Base-by-base conservation (phyloP, 129 eudicot genomes). In the Chrysanthemum makinoi region DNA sequence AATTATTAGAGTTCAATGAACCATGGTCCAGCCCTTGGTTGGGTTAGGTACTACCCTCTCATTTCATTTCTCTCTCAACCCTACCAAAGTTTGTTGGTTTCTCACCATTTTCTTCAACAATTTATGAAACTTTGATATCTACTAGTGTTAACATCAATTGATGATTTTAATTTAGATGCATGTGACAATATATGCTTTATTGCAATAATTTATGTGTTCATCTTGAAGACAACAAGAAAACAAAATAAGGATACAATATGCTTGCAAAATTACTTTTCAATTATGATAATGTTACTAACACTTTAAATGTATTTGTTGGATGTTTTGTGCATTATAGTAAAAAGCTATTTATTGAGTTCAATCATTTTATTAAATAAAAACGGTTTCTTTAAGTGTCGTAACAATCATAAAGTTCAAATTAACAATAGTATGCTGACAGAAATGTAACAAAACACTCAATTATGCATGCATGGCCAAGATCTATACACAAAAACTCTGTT, bases 1-100 rank as follows among this genome's bases (percentile, higher is more conserved):
- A 71, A 64, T 78, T 54, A 78, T 78, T 78, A 47, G 68, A 63
- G 51, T 71, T 71, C 68, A 78, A 72, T 64, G 82, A 78, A 64
- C 82, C 77, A 78, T 72, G 82, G 77, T 78, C 82, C 82, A 64
- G 33, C 56, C 77, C 51, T 53, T 77, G 72, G 72, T 64, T 54
- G 75, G 77, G 70, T 71, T 77, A 70, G 76, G 39, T 46, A 70
- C 75, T 60, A 22, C 70, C 67, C 75, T 61, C 65, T 63, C 65
- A 14, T 19, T 12, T 24, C 63, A 3, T 12, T 19, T 0, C 63
- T 66, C 22, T 46, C 46, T 44, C 61, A 17, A 16, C 65, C 60
- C 66, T 22, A 77, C 75, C 70, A 14, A 15, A 33, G 62, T 70
- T 61, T 62, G 76, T 70, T 70, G 33, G 30, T n/a, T 61, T 52